These are phyloP conservation scores for Saccharomycopsis guyanensis DNA, from an alignment of 805 yeast species.

Conservation along the genomic window DNA sequence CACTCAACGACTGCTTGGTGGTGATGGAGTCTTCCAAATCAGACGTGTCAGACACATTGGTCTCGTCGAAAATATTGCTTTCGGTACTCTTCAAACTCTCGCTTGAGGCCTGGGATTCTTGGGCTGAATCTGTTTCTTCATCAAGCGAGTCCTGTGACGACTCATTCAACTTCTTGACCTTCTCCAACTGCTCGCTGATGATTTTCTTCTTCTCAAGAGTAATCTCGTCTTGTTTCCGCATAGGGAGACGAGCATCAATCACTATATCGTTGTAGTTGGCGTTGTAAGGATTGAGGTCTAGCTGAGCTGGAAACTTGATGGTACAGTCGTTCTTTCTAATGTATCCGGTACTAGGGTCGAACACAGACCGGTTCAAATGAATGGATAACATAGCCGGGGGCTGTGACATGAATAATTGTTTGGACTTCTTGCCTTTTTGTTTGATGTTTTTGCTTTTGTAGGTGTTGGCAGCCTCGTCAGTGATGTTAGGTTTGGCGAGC, in stretches of 20 bases:
- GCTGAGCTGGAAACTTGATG: slow-evolving; percentile 64
- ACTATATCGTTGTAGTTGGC: slow-evolving; percentile 65
- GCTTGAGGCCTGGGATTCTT: slow-evolving; percentile 12
- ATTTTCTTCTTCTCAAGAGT: slow-evolving; percentile 2
- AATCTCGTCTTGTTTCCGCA: slow-evolving; percentile 49
- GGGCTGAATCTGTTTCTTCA: slow-evolving; percentile 21
- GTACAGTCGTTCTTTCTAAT: slow-evolving; percentile 78
- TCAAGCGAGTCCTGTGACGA: slow-evolving; percentile 20
- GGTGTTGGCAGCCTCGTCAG: slow-evolving; percentile 69
- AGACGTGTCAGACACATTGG: slow-evolving; percentile 1
- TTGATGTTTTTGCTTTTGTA: slow-evolving; percentile 70
- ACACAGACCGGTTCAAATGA: slow-evolving; percentile 89
- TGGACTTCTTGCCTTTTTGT: slow-evolving; percentile 70
- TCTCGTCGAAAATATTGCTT: slow-evolving; percentile 10
- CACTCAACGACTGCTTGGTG: neutral
- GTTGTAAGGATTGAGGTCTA: slow-evolving; percentile 63
- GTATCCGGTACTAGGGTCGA: slow-evolving; percentile 78
- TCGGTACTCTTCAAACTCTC: slow-evolving; percentile 9
- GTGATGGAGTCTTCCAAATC: slow-evolving; percentile 7
- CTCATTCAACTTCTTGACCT: slow-evolving; percentile 15
- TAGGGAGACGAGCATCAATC: slow-evolving; percentile 70
- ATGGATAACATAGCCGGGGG: slow-evolving; percentile 79
- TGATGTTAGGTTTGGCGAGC: slow-evolving; percentile 57
- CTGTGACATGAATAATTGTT: slow-evolving; percentile 70
- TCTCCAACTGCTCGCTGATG: slow-evolving; percentile 13